These are phyloP conservation scores for Loxodes magnus DNA, from an alignment of 73 alveolate genomes.

Conservation along the genomic window DNA sequence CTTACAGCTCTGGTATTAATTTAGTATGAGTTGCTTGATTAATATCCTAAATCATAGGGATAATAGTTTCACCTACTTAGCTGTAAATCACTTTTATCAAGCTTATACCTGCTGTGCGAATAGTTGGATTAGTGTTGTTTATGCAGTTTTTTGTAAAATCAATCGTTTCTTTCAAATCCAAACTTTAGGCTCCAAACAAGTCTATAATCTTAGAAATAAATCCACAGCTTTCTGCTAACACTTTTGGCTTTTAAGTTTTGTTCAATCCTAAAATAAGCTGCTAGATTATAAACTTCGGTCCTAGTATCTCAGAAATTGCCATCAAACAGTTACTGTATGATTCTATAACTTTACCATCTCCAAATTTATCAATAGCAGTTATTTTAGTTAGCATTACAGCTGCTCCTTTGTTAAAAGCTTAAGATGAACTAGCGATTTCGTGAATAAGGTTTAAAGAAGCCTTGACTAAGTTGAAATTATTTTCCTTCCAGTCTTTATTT, in stretches of 20 bases:
- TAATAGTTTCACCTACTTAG: constrained; percentile 60
- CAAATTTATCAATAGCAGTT: constrained; percentile 50
- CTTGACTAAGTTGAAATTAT: constrained; percentile 64
- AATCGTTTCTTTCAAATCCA: constrained; percentile 68
- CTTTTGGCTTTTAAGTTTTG: constrained; percentile 43
- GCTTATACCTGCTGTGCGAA: constrained; percentile 56
- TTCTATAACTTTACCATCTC: constrained; percentile 46
- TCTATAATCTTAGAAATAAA: constrained; percentile 34
- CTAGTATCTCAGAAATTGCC: constrained; percentile 41
- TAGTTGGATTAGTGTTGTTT: constrained; percentile 49
- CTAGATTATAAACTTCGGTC: constrained; percentile 41
- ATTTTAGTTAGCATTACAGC: constrained; percentile 32
- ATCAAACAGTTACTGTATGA: constrained; percentile 26
- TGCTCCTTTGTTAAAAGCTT: constrained; percentile 43
- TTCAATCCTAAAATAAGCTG: constrained; percentile 29
- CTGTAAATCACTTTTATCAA: constrained; percentile 53
- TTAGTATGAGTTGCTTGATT: constrained; percentile 67
- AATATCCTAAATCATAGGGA: constrained; percentile 54
- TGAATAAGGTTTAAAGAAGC: constrained; percentile 42
- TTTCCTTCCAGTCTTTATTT: constrained; percentile 81
- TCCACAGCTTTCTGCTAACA: constrained; percentile 48
- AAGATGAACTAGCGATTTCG: constrained; percentile 22
- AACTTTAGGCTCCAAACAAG: constrained; percentile 42
- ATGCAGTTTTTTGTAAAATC: constrained; percentile 48
- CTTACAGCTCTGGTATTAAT: constrained; percentile 57